Evolutionary conservation across 306 rosid species (phyloP), one percentile per base, ranked within the genome.

Genomic region (Gastrolobium bilobum): DNA sequence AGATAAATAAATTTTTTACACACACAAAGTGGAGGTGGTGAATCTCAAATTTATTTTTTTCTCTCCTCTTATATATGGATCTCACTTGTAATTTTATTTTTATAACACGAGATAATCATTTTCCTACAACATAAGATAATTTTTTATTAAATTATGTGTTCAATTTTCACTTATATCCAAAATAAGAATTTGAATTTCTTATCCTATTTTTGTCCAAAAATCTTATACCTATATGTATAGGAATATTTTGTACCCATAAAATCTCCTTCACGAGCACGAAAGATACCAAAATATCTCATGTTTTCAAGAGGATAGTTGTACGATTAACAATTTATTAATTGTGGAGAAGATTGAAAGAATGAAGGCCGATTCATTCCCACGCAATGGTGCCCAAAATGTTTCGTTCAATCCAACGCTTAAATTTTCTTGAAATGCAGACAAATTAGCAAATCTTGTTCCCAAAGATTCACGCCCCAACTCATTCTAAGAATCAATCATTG

Each of bases 401-500:
- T 80, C 2, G 43, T 73, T 71, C 59, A 62, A 53, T 42, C 59
- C 74, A 26, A 67, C 35, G 65, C 30, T 48, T 70, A 69, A 15
- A 7, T 40, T 48, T 40, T 72, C 65, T 71, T 75, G 4, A 72
- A 81, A 78, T 81, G 71, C 62, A 79, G 64, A 75, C 14, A 65
- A 74, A 20, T 20, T 20, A 66, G 31, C 65, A 43, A 77, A 70
- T 20, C 77, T 80, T 80, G 35, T 42, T 56, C 10, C 15, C 54
- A 46, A 82, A 86, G 86, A 86, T 81, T 81, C 34, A 46, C 13
- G 20, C 63, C 68, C 70, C 15, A 71, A 67, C 71, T 35, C 57
- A 48, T 39, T 73, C 50, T 3, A 67, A 50, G 57, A 73, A 82
- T 51, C 75, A 76, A 61, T 72, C 61, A n/a, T 69, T 75, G 20